phyloP scores from a whole-genome alignment of 2,329 filamentous ascomycete genomes.

The Claviceps paspali region DNA sequence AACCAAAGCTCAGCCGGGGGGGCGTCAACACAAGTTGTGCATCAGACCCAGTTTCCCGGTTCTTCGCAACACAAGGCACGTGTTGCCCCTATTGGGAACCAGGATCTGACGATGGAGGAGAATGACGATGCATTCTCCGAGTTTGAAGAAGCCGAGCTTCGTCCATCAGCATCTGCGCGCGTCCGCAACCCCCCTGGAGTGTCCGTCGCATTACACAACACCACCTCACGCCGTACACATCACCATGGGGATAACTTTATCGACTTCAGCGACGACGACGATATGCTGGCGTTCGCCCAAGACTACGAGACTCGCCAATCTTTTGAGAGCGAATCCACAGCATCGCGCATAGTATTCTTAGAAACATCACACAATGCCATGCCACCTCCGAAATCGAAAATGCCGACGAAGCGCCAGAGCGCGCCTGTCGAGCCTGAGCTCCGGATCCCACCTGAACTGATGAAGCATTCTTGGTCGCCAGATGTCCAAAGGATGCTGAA shows the following conservation, averaged over 20 bases:
- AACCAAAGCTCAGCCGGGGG: slow-evolving; percentile 18
- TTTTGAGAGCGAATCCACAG: slow-evolving; percentile 10
- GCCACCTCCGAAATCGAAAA: slow-evolving; percentile 17
- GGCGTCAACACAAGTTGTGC: slow-evolving; percentile 30
- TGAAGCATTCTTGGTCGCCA: slow-evolving; percentile 65
- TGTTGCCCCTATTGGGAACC: slow-evolving; percentile 6
- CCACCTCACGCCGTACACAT: slow-evolving; percentile 5
- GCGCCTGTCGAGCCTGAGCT: slow-evolving; percentile 11
- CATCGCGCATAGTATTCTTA: slow-evolving; percentile 24
- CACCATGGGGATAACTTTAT: slow-evolving; percentile 22
- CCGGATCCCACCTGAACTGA: slow-evolving; percentile 35
- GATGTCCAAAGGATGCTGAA: slow-evolving; percentile 73
- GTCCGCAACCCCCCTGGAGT: not conserved
- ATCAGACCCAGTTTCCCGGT: slow-evolving; percentile 33
- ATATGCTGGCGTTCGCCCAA: slow-evolving; percentile 36
- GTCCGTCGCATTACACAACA: not conserved
- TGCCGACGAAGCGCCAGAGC: slow-evolving; percentile 17
- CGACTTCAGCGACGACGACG: slow-evolving; percentile 34
- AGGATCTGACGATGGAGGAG: slow-evolving; percentile 11
- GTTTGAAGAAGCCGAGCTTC: slow-evolving; percentile 14
- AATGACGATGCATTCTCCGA: slow-evolving; percentile 16
- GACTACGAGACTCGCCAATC: slow-evolving; percentile 30
- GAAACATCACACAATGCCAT: slow-evolving; percentile 34
- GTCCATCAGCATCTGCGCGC: slow-evolving; percentile 2
- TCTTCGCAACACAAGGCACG: slow-evolving; percentile 10